Percentiles rank a stretch among this genome's conserved stretches.
These are phyloP conservation scores for Cucumis melo DNA, from an alignment of 306 rosid species.

Conservation along the genomic window DNA sequence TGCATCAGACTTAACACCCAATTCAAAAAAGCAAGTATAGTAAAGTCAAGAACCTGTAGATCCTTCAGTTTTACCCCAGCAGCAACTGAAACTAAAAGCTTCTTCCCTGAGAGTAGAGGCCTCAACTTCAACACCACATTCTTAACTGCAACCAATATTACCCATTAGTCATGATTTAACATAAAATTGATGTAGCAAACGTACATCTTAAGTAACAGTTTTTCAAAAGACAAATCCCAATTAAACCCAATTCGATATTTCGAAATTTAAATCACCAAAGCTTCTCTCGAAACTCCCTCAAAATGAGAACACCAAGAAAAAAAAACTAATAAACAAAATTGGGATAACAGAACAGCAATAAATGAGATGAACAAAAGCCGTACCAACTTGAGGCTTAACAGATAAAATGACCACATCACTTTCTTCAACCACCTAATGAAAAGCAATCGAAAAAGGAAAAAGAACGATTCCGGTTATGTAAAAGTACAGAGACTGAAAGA, in stretches of 20 bases:
- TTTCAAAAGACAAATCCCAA: not conserved
- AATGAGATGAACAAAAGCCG: not conserved
- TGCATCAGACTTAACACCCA: not conserved
- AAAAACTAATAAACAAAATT: not conserved
- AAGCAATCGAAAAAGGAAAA: not conserved
- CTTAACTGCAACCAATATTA: conserved; percentile 35
- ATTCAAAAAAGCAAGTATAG: not conserved
- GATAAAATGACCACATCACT: conserved; percentile 81
- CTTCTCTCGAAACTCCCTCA: not conserved
- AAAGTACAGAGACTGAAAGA: not conserved
- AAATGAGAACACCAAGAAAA: not conserved
- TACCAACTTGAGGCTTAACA: conserved; percentile 87
- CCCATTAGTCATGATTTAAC: not conserved
- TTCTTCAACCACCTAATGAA: conserved; percentile 50
- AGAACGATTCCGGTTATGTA: not conserved
- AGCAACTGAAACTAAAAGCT: conserved; percentile 90
- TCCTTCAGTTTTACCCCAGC: conserved; percentile 89
- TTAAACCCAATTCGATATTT: not conserved
- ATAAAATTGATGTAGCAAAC: not conserved
- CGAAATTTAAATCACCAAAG: not conserved
- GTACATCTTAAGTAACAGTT: not conserved
- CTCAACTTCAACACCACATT: conserved; percentile 40
- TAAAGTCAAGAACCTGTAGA: conserved; percentile 48
- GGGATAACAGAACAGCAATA: not conserved
- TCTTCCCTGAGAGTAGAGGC: conserved; percentile 53